phyloP scores from a whole-genome alignment of 148 eudicot genomes.

The Suaeda aralocaspica region DNA sequence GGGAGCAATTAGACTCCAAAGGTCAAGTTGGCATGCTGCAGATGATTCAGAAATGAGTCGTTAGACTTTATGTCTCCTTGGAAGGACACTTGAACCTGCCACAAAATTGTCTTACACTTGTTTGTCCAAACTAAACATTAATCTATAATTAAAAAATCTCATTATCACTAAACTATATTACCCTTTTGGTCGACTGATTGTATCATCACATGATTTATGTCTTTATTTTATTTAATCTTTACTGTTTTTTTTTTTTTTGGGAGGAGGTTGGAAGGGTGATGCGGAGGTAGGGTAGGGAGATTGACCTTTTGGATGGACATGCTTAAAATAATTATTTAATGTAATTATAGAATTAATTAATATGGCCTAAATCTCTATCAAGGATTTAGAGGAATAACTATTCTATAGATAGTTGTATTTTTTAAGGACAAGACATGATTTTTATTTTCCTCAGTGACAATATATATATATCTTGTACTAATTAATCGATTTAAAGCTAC shows the following conservation, averaged over 20 bases:
- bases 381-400: not conserved
- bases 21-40: too few relatives aligned
- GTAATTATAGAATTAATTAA: not conserved
- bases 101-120: not conserved
- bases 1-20: too few relatives aligned
- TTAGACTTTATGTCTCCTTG: constrained; percentile 4
- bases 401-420: too few relatives aligned
- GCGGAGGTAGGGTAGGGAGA: too few relatives aligned
- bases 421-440: too few relatives aligned
- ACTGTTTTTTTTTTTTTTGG: not conserved
- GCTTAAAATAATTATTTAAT: not conserved
- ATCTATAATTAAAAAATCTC: too few relatives aligned
- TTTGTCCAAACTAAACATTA: not conserved
- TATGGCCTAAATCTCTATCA: not conserved
- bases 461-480: too few relatives aligned
- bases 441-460: too few relatives aligned
- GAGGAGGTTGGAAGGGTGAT: not conserved
- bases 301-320: not conserved
- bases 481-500: too few relatives aligned
- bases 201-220: not conserved
- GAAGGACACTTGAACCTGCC: constrained; percentile 1
- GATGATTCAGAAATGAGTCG: not conserved
- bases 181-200: too few relatives aligned
- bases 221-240: not conserved
- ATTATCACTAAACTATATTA: too few relatives aligned